Evolutionary conservation across 371 early-diverging fungal species (phyloP).

Genomic region (Dinochytrium kinnereticum): DNA sequence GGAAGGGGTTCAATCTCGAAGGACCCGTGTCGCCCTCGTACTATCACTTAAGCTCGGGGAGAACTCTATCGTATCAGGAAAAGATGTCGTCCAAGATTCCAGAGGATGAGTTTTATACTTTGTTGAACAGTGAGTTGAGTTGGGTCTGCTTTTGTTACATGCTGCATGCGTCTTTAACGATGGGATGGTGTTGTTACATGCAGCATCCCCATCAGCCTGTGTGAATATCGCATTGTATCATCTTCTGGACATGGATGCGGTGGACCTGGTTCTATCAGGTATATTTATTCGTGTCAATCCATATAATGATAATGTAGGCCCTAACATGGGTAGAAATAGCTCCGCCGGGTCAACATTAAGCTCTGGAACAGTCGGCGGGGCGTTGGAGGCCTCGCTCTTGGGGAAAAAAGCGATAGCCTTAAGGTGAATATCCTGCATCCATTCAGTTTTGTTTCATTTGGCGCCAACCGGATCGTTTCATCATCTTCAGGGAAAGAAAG

Average conservation of each 20-base stretch:
- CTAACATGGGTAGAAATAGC: slow-evolving; percentile 11
- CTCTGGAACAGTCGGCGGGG: slow-evolving; percentile 12
- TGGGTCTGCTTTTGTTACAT: neutral
- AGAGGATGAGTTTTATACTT: slow-evolving; percentile 1
- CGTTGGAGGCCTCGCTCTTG: slow-evolving; percentile 5
- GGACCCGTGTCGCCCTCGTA: neutral
- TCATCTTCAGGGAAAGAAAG: too few species aligned
- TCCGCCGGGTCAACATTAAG: slow-evolving; percentile 9
- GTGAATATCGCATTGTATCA: slow-evolving; percentile 15
- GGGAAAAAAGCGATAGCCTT: slow-evolving; percentile 9
- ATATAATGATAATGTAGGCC: neutral
- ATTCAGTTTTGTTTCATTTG: too few species aligned
- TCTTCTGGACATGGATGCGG: neutral
- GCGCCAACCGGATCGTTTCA: too few species aligned
- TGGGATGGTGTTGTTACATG: neutral
- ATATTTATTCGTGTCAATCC: neutral
- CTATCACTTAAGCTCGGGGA: neutral
- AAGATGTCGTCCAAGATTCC: neutral
- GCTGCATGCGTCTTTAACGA: neutral
- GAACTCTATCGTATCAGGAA: neutral
- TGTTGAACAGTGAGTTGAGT: slow-evolving; percentile 2
- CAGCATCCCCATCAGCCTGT: slow-evolving; percentile 9
- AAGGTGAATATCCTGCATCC: neutral
- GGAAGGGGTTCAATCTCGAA: slow-evolving; percentile 1
- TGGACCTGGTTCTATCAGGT: slow-evolving; percentile 15